phyloP scores from a whole-genome alignment of 2,329 filamentous ascomycete genomes.

The Diaporthe ilicicola region DNA sequence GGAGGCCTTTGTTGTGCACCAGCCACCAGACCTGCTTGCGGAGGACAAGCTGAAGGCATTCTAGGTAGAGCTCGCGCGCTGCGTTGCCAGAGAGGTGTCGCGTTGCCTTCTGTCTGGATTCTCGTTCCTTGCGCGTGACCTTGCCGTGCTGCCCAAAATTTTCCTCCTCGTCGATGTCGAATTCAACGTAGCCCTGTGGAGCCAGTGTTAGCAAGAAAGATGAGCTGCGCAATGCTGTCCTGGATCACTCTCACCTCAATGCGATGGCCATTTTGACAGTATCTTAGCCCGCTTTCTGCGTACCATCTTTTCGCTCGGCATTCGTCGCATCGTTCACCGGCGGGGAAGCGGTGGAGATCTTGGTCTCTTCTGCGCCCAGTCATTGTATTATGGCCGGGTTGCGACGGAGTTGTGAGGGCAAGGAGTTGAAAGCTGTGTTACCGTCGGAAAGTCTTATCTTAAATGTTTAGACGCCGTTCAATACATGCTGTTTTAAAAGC shows the following conservation, averaged over 20 bases:
- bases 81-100: slow-evolving; percentile 70
- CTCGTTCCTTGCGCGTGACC: slow-evolving; percentile 65
- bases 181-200: slow-evolving; percentile 61
- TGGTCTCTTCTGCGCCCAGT: slow-evolving; percentile 43
- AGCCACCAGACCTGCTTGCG: slow-evolving; percentile 83
- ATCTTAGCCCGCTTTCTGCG: slow-evolving; percentile 78
- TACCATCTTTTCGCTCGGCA: slow-evolving; percentile 80
- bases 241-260: slow-evolving; percentile 67
- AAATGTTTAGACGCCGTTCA: too few species aligned
- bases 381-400: slow-evolving; percentile 42
- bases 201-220: slow-evolving; percentile 7
- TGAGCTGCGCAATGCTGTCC: not conserved
- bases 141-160: slow-evolving; percentile 69
- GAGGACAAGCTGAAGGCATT: slow-evolving; percentile 84
- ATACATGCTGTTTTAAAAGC: too few species aligned
- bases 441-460: too few species aligned
- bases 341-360: slow-evolving; percentile 60
- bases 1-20: slow-evolving; percentile 70
- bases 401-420: not conserved
- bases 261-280: slow-evolving; percentile 82
- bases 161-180: slow-evolving; percentile 71
- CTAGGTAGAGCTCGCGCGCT: slow-evolving; percentile 81
- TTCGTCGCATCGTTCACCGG: slow-evolving; percentile 63
- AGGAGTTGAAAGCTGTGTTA: not conserved
- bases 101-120: slow-evolving; percentile 60